Conservation (phyloP, 1,284 basidiomycete genomes). For the Ustilago shanxiensis region DNA sequence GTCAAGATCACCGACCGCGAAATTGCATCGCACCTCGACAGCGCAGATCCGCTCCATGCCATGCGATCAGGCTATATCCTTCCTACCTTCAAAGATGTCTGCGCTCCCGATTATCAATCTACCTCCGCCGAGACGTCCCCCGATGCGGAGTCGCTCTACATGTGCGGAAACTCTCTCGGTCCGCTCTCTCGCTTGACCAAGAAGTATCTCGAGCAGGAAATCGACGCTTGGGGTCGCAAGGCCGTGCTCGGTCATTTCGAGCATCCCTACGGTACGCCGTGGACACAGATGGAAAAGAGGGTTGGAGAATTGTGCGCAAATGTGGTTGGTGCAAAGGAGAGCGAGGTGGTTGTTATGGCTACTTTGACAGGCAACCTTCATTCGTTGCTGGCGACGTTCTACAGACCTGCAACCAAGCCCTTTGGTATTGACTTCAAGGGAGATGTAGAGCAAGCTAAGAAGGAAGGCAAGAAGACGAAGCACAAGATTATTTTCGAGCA, state of each 20-base stretch:
- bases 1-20: constrained; percentile 45
- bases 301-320: constrained; percentile 83
- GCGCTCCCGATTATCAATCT: constrained; percentile 28
- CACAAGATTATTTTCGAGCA: constrained; percentile 97
- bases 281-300: constrained; percentile 83
- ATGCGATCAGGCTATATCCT: constrained; percentile 56
- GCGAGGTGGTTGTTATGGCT: constrained; percentile 93
- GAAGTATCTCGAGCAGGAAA: constrained; percentile 82
- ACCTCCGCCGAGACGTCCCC: constrained; percentile 34
- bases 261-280: constrained; percentile 85
- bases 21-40: constrained; percentile 50
- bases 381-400: constrained; percentile 92
- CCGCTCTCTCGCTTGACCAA: constrained; percentile 81
- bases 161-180: constrained; percentile 96
- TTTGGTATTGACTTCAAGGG: constrained; percentile 43
- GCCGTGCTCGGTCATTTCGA: constrained; percentile 92
- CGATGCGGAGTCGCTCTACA: constrained; percentile 76
- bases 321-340: constrained; percentile 85
- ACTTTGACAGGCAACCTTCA: constrained; percentile 95
- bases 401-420: constrained; percentile 79
- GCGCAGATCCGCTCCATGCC: constrained; percentile 34
- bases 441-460: constrained; percentile 35
- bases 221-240: constrained; percentile 83
- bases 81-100: constrained; percentile 54
- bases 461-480: constrained; percentile 39